Evolutionary conservation across 176 grass and related monocot genomes (phyloP), one percentile per base, ranked within the genome.

Genomic region (Miscanthus lutarioriparius): DNA sequence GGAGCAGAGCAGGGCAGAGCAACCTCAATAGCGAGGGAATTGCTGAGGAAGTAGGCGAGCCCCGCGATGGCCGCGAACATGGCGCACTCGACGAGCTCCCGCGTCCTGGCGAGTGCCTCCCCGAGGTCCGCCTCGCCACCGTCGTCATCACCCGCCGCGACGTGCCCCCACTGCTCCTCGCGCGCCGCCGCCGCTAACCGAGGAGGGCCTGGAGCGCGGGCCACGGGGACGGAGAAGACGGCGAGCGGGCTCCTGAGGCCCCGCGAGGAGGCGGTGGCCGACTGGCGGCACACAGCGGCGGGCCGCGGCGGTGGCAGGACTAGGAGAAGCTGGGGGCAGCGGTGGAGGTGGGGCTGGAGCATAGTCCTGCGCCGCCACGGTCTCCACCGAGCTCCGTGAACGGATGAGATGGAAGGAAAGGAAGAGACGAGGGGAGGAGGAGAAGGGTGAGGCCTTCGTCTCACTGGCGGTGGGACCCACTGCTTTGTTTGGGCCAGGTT

Each of bases 31-130:
- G 87, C 87, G 20, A 98, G 92, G 77, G 91, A 95, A 51, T 95
- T 98, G 89, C 91, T 93, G 76, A 95, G 82, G 89, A 95, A 98
- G 80, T 98, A 98, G 0, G 93, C 89, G 25, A 93, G 93, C 7
- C 93, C 93, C 7, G 87, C 78, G n/a, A 98, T 85, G 32, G 93
- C 88, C 1, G 96, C 96, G 75, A 98, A 98, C 96, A 98, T 98
- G 4, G 93, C 87, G 87, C 96, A 98, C 93, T 98, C 96, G 10
- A 98, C 96, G 53, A 98, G 89, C 63, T 79, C 66, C 70, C 92
- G 89, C 28, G 96, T 98, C 72, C 73, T 90, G 30, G 14, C 10
- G 72, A 93, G 92, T 7, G 83, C 89, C 59, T 90, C 59, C 14
- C 65, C 76, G 67, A 92, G 74, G 61, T 87, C 89, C 71, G 75